phyloP scores from a whole-genome alignment of 305 asterid genomes.

The Solanum hybrid region DNA sequence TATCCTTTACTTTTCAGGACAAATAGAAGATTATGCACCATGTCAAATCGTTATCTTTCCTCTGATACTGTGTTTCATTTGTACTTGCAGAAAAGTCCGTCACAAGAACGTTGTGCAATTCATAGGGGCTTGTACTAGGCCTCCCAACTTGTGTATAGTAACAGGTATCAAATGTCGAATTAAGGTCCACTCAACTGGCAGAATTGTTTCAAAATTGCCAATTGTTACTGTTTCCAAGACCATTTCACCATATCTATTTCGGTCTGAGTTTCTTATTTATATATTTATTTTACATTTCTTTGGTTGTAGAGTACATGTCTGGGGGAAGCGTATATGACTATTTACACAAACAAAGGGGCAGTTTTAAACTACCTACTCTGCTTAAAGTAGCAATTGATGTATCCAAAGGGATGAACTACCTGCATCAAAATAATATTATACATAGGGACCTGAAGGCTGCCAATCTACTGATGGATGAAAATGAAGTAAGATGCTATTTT shows the following conservation, averaged over 20 bases:
- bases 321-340: slow-evolving; percentile 97
- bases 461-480: slow-evolving; percentile 88
- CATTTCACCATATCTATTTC: neutral
- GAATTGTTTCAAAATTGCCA: neutral
- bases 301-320: slow-evolving; percentile 69
- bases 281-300: slow-evolving; percentile 13
- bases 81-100: slow-evolving; percentile 80
- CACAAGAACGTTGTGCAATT: slow-evolving; percentile 96
- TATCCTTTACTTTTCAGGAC: neutral
- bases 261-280: neutral
- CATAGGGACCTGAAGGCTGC: slow-evolving; percentile 97
- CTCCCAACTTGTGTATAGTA: slow-evolving; percentile 80
- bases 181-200: neutral
- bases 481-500: slow-evolving; percentile 44
- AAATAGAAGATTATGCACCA: neutral
- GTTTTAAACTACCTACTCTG: slow-evolving; percentile 74
- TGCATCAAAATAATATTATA: slow-evolving; percentile 91
- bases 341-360: slow-evolving; percentile 87
- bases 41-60: neutral
- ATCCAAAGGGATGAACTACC: slow-evolving; percentile 90
- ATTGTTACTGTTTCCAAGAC: neutral
- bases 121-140: slow-evolving; percentile 91
- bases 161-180: slow-evolving; percentile 40
- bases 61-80: slow-evolving; percentile 2
- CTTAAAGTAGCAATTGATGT: slow-evolving; percentile 90